These are phyloP conservation scores for Backusella tarrabulga DNA, from an alignment of 192 early-diverging fungal genomes.

Conservation along the genomic window DNA sequence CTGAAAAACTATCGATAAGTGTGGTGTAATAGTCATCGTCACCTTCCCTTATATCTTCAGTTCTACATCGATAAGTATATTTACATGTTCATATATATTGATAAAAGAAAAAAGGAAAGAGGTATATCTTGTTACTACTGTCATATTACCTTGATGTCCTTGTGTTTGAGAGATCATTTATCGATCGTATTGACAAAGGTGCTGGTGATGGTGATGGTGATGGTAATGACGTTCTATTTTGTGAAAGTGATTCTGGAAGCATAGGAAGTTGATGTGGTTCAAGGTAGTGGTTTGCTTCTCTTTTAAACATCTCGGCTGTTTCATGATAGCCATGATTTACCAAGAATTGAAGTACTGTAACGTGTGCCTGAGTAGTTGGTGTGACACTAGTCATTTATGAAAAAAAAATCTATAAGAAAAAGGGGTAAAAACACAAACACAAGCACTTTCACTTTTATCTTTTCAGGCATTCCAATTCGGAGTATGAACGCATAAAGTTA, in stretches of 20 bases:
- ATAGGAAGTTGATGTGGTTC: slow-evolving; percentile 9
- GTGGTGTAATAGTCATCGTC: slow-evolving; percentile 43
- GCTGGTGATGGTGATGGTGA: too few relatives aligned
- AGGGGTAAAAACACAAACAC: background rate
- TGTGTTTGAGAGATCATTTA: background rate
- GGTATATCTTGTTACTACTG: background rate
- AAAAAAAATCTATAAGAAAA: background rate
- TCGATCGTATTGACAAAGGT: background rate
- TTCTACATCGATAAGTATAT: background rate
- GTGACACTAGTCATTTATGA: background rate
- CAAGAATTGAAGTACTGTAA: slow-evolving; percentile 41
- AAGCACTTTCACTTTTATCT: background rate
- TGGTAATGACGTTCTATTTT: background rate
- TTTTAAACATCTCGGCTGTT: slow-evolving; percentile 43
- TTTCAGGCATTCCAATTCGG: too few relatives aligned
- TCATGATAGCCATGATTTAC: slow-evolving; percentile 33
- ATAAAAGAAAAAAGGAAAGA: background rate
- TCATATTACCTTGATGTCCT: background rate
- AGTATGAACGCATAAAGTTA: too few relatives aligned
- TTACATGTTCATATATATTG: background rate
- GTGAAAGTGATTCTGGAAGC: background rate
- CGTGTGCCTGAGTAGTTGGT: background rate
- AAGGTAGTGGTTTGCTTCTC: slow-evolving; percentile 40
- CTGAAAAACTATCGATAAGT: slow-evolving; percentile 31
- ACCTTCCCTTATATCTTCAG: slow-evolving; percentile 28